A percentile compares a stretch with the other conserved stretches of the same genome.
phyloP scores from a whole-genome alignment of 306 rosid species.

The Pterocarpus macrocarpus region DNA sequence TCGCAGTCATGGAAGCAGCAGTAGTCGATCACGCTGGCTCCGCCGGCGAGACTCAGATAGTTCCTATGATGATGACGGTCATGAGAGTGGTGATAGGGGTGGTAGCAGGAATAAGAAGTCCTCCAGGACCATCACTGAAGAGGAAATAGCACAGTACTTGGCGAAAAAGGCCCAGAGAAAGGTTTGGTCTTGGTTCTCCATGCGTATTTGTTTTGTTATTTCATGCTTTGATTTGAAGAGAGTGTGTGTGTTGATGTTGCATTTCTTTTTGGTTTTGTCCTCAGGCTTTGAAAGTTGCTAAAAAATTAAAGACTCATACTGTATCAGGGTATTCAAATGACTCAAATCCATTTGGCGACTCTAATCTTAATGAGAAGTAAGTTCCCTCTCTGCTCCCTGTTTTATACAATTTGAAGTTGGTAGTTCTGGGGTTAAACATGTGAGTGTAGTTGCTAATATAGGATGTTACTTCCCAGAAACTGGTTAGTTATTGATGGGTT shows the following conservation, averaged over 20 bases:
- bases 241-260: neutral
- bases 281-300: conserved; percentile 71
- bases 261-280: neutral
- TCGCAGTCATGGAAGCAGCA: neutral
- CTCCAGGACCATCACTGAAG: conserved; percentile 66
- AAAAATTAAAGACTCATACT: conserved; percentile 65
- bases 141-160: conserved; percentile 69
- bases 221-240: neutral
- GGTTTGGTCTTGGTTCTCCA: conserved; percentile 43
- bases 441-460: neutral
- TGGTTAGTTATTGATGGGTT: neutral
- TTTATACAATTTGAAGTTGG: neutral
- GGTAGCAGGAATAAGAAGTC: conserved; percentile 37
- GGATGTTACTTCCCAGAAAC: neutral
- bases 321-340: conserved; percentile 84
- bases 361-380: conserved; percentile 82
- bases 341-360: conserved; percentile 90
- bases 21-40: neutral
- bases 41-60: conserved; percentile 32
- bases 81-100: conserved; percentile 18
- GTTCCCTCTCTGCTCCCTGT: conserved; percentile 8
- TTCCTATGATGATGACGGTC: conserved; percentile 32
- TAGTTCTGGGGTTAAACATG: neutral
- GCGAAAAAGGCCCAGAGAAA: conserved; percentile 80
- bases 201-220: neutral